Evolutionary conservation across 495 filamentous ascomycete species (phyloP), one percentile per base, ranked within the genome.

Genomic region (Echria macrotheca): DNA sequence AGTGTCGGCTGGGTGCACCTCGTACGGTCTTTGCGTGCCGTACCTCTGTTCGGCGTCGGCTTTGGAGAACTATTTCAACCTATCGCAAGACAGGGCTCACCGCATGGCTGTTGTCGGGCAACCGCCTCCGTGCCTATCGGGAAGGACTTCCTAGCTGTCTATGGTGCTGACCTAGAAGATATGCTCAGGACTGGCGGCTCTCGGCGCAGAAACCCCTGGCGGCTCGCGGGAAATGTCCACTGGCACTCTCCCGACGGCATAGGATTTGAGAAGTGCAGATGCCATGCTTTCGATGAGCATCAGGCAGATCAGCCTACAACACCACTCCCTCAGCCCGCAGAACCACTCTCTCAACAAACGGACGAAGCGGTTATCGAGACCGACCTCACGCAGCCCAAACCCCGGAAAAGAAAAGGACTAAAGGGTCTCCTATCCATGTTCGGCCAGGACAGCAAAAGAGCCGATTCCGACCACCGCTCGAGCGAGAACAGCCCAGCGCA

Each of bases 131-230:
- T 39, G 4, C 12, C 36, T 18, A 39, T 10, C 24, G 55, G 44
- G 11, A 55, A 48, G 18, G 54, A 60, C 33, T 65, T 67, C 43
- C 59, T 71, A 7, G 58, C 42, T 14, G 42, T 31, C 2, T 44
- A 31, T 19, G 42, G 7, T 3, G 23, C 42, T 6, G 42, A 44
- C 23, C 12, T 44, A 26, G 1, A 44, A 17, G 24, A 44, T 2
- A 44, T 44, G 3, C n/a, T 44, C 2, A 5, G 59, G 7, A 63
- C 49, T 3, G 31, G 12, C 5, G 35, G 43, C 12, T 47, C 47
- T 10, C 36, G 25, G 43, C 35, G 4, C 52, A 69, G 44, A 1
- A 50, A 37, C 7, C 63, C 61, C 3, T 31, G 44, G 11, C 51
- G 44, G 17, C 25, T 67, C 3, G 53, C 50, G 9, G 41, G 52